Conservation (phyloP, 257 asterid genomes). For the Ilex asprella region DNA sequence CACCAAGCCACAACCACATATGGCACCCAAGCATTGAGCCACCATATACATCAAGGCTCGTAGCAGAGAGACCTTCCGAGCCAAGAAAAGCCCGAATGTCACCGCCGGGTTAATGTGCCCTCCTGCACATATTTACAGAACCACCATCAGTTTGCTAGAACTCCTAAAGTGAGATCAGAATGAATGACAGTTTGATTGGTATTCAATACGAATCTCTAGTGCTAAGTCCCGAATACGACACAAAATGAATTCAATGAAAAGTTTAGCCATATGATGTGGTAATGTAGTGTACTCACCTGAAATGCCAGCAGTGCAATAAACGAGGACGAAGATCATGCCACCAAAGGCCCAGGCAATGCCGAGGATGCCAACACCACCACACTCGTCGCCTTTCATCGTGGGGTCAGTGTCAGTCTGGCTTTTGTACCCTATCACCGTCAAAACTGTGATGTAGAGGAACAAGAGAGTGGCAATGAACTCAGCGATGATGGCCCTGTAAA, state of each 20-base stretch:
- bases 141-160: too few relatives aligned
- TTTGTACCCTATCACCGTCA: constrained; percentile 71
- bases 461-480: constrained; percentile 64
- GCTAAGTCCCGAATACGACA: too few relatives aligned
- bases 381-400: constrained; percentile 17
- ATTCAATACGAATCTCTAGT: too few relatives aligned
- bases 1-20: constrained; percentile 64
- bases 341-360: constrained; percentile 91
- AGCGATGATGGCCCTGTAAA: constrained; percentile 66
- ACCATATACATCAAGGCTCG: constrained; percentile 54
- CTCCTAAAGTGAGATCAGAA: neutral
- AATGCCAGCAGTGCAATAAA: constrained; percentile 80
- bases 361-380: constrained; percentile 77
- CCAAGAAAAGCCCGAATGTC: constrained; percentile 59
- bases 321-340: constrained; percentile 76
- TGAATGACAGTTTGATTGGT: neutral
- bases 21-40: constrained; percentile 73
- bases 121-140: constrained; percentile 19
- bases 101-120: constrained; percentile 77
- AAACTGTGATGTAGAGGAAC: constrained; percentile 57
- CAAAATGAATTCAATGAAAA: too few relatives aligned
- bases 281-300: constrained; percentile 32
- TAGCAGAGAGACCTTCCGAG: constrained; percentile 53
- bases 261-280: too few relatives aligned
- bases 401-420: constrained; percentile 36